These are phyloP conservation scores for Astrothelium subdiscretum DNA, from an alignment of 495 filamentous ascomycete genomes.

Conservation along the genomic window DNA sequence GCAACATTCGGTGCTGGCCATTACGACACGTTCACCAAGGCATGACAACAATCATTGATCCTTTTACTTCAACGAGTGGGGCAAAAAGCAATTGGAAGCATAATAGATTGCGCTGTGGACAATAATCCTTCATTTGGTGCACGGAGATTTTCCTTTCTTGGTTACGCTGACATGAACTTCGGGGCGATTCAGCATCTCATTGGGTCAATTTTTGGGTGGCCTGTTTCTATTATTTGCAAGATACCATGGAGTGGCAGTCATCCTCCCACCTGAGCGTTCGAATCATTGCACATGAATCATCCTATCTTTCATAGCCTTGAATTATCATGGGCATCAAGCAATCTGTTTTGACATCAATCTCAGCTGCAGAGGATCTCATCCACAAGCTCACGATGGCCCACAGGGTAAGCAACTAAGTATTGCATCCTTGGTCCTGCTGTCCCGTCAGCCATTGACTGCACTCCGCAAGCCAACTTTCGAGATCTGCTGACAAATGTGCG, in stretches of 20 bases:
- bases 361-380: neutral
- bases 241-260: slow-evolving; percentile 1
- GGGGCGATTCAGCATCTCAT: neutral
- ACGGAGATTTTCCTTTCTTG: neutral
- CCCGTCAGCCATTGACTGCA: neutral
- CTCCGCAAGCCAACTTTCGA: neutral
- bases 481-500: neutral
- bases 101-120: neutral
- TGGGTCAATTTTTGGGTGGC: neutral
- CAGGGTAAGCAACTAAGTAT: neutral
- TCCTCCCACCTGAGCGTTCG: neutral
- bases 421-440: neutral
- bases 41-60: neutral
- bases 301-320: too few relatives aligned
- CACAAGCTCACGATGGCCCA: neutral
- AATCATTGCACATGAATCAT: too few relatives aligned
- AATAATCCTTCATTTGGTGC: neutral
- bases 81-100: neutral
- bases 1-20: neutral
- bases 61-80: neutral
- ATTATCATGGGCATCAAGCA: neutral
- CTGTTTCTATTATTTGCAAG: neutral
- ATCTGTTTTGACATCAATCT: neutral
- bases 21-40: neutral
- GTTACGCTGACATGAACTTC: neutral